These are phyloP conservation scores for Cladosporium sp. DNA, from an alignment of 2,329 filamentous ascomycete species.

Conservation along the genomic window DNA sequence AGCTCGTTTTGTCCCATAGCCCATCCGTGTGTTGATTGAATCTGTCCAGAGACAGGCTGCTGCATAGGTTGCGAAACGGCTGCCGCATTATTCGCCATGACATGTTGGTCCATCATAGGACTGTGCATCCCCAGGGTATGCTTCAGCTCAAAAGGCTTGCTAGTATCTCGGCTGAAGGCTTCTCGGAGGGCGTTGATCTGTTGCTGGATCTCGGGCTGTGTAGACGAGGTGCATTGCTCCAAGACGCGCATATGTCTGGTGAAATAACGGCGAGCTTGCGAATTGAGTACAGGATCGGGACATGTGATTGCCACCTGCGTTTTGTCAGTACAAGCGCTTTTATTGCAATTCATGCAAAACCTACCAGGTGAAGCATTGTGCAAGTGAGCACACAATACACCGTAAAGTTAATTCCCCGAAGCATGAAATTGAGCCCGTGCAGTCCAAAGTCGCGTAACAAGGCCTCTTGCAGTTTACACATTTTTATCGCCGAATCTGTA, in stretches of 20 bases:
- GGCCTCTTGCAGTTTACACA: slow-evolving; percentile 83
- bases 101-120: slow-evolving; percentile 51
- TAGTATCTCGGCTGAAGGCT: slow-evolving; percentile 82
- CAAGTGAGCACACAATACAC: slow-evolving; percentile 91
- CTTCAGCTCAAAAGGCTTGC: slow-evolving; percentile 84
- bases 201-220: slow-evolving; percentile 82
- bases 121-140: slow-evolving; percentile 65
- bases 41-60: neutral
- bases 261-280: slow-evolving; percentile 82
- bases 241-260: slow-evolving; percentile 90
- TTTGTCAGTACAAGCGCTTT: slow-evolving; percentile 20
- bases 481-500: slow-evolving; percentile 74
- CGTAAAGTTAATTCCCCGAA: slow-evolving; percentile 87
- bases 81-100: slow-evolving; percentile 14
- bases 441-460: slow-evolving; percentile 72
- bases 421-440: slow-evolving; percentile 81
- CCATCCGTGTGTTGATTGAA: neutral
- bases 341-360: slow-evolving; percentile 36
- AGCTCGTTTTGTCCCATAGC: neutral
- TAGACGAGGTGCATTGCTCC: slow-evolving; percentile 73
- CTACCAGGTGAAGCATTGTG: slow-evolving; percentile 86
- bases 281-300: slow-evolving; percentile 81
- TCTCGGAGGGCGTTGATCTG: slow-evolving; percentile 85
- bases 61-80: slow-evolving; percentile 14
- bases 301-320: slow-evolving; percentile 82